phyloP scores from a whole-genome alignment of 441 rosid species.

The Euphorbia corollata region DNA sequence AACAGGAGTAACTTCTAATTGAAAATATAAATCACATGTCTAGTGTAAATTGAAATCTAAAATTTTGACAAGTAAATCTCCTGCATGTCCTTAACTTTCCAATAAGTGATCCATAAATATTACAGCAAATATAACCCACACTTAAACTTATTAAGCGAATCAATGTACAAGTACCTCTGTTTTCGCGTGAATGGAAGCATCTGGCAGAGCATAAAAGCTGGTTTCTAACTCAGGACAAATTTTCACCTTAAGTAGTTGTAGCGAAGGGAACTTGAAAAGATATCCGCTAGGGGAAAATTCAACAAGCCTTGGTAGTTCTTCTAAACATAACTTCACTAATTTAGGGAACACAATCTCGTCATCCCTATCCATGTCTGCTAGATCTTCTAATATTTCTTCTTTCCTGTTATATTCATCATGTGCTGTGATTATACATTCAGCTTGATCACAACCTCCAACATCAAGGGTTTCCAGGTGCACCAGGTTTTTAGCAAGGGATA shows the following conservation, averaged over 20 bases:
- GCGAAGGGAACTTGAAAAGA: not conserved
- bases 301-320: not conserved
- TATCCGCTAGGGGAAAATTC: constrained; percentile 1
- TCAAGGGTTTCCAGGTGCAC: constrained; percentile 8
- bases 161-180: not conserved
- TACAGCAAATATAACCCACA: not conserved
- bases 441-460: not conserved
- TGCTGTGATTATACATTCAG: constrained; percentile 10
- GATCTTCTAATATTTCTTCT: no score
- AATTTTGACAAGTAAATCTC: no score
- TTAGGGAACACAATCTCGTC: constrained; percentile 15
- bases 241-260: not conserved
- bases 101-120: not conserved
- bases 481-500: constrained; percentile 10
- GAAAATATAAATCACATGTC: no score
- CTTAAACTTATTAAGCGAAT: not conserved
- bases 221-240: constrained; percentile 3
- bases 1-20: no score
- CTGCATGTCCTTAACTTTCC: no score
- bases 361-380: not conserved
- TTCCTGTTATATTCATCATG: not conserved
- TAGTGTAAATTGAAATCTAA: no score
- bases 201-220: not conserved
- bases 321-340: constrained; percentile 2
- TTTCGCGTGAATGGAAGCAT: not conserved